Conservation (phyloP, 371 early-diverging fungal species). For the Phascolomyces articulosus region DNA sequence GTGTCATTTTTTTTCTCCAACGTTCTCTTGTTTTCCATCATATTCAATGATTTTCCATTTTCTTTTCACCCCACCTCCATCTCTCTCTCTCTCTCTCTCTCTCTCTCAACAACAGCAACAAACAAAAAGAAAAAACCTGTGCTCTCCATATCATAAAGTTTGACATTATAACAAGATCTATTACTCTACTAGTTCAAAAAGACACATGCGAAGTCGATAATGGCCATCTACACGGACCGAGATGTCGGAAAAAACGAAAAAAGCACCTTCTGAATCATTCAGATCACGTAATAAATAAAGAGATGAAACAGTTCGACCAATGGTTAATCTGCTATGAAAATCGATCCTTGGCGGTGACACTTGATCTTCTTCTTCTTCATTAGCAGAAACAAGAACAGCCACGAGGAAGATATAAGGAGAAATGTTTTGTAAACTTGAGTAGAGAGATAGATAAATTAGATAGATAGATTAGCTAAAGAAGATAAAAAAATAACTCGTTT, state of each 20-base stretch:
- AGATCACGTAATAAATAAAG: constrained; percentile 62
- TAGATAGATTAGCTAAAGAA: not conserved
- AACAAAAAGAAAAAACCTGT: not conserved
- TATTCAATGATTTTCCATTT: too few species aligned
- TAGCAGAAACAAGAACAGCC: constrained; percentile 38
- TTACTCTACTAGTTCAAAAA: constrained; percentile 84
- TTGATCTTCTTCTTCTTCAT: constrained; percentile 5
- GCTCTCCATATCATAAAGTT: not conserved
- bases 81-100: too few species aligned
- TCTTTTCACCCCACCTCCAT: too few species aligned
- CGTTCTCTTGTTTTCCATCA: too few species aligned
- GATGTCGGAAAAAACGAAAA: constrained; percentile 95
- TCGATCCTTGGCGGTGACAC: constrained; percentile 14
- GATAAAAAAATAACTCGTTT: not conserved
- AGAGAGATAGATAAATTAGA: not conserved
- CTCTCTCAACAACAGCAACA: too few species aligned
- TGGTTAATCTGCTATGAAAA: constrained; percentile 31
- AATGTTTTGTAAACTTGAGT: constrained; percentile 10
- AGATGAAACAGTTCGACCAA: constrained; percentile 67
- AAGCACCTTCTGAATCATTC: constrained; percentile 78
- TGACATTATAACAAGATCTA: not conserved
- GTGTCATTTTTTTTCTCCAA: too few species aligned
- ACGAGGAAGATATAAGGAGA: constrained; percentile 36
- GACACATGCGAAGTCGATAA: constrained; percentile 85
- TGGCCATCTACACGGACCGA: constrained; percentile 89